A percentile compares a stretch with the other conserved stretches of the same genome.
These are phyloP conservation scores for Thelonectria olida DNA, from an alignment of 2,329 filamentous ascomycete species.

Conservation along the genomic window DNA sequence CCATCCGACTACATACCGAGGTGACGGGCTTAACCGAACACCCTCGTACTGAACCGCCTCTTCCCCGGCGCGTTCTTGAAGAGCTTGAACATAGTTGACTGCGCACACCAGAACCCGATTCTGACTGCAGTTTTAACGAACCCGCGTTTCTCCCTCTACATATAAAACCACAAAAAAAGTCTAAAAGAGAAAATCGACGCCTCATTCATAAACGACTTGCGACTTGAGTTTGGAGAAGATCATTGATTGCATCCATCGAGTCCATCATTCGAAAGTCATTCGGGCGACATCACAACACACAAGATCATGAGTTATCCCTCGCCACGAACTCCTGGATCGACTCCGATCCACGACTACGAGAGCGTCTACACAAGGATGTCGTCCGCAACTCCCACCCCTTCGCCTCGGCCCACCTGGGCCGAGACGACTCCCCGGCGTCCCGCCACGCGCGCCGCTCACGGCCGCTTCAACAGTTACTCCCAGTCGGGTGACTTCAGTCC, in stretches of 20 bases:
- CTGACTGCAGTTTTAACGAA: slow-evolving; percentile 36
- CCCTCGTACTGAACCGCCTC: slow-evolving; percentile 57
- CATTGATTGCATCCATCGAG: slow-evolving; percentile 23
- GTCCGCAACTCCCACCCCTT: slow-evolving; percentile 66
- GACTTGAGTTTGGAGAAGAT: slow-evolving; percentile 41
- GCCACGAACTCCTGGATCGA: slow-evolving; percentile 55
- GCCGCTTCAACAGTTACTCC: slow-evolving; percentile 50
- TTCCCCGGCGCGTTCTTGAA: slow-evolving; percentile 34
- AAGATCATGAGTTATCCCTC: slow-evolving; percentile 52
- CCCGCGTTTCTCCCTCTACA: slow-evolving; percentile 15
- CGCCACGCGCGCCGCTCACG: slow-evolving; percentile 59
- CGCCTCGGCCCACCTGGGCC: slow-evolving; percentile 62
- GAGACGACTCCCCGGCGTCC: slow-evolving; percentile 62
- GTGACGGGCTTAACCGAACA: slow-evolving; percentile 62
- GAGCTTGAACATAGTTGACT: slow-evolving; percentile 25
- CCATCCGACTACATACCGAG: slow-evolving; percentile 70
- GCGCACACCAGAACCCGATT: slow-evolving; percentile 24
- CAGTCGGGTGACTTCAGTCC: slow-evolving; percentile 50
- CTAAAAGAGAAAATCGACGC: slow-evolving; percentile 47
- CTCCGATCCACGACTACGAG: slow-evolving; percentile 61
- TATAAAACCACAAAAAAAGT: slow-evolving; percentile 35
- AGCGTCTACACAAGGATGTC: slow-evolving; percentile 57
- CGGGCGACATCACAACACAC: slow-evolving; percentile 46
- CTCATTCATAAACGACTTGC: slow-evolving; percentile 25
- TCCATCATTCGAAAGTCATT: slow-evolving; percentile 41